Evolutionary conservation across 2,329 filamentous ascomycete species (phyloP), one percentile per base, ranked within the genome.

Genomic region (Botrytis cinerea): DNA sequence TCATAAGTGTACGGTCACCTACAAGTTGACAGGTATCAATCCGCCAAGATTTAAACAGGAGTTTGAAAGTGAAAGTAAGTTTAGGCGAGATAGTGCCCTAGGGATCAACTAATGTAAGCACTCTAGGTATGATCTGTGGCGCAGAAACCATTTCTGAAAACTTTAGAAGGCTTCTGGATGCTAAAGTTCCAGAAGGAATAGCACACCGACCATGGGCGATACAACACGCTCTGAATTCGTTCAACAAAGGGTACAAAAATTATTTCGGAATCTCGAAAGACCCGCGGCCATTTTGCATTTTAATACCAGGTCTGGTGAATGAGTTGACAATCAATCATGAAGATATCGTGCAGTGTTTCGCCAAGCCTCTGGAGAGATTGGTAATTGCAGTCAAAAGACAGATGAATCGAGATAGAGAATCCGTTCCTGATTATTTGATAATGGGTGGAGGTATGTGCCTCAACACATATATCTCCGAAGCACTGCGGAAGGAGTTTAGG

Each of bases 91-190:
- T 45, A 51, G 4, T n/a, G 6, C 10, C 48, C 48, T 25, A 14
- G 25, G 10, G 9, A 12, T 28, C 28, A n/a, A 45, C 22, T 51
- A 51, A 51, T 25, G 5, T 32, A 66, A 69, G 35, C 18, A 57
- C 57, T 54, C 7, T 35, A 70, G 68, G 68, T 61, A 45, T 70
- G 9, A 70, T 70, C 18, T 70, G 68, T 35, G 68, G 68, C 35
- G 51, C 68, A 35, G 68, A 70, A 43, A 70, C 68, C 9, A 70
- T 70, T 46, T 70, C 68, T 18, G 51, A 70, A 14, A n/a, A 61
- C 2, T 61, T 70, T 40, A 32, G 25, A 32, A 28, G 43, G 28
- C 46, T 70, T n/a, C 38, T 46, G 16, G 35, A 61, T 35, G 16
- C 9, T 9, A 61, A 60, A 32, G 28, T 62, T n/a, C 35, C 46